phyloP scores from a whole-genome alignment of 2,329 filamentous ascomycete genomes.

The Phyllosticta citriasiana region DNA sequence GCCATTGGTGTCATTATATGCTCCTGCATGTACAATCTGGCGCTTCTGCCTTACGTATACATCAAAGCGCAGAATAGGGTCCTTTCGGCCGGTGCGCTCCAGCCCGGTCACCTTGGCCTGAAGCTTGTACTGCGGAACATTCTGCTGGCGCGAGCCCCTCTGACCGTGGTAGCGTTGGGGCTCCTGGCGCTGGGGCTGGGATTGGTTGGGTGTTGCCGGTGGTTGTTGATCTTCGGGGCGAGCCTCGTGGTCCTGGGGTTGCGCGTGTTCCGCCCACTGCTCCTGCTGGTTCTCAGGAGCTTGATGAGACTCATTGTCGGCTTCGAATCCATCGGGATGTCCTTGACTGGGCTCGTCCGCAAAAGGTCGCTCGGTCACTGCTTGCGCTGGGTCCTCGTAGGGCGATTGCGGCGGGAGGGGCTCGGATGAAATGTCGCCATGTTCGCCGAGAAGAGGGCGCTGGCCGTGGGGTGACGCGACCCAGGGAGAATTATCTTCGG shows the following conservation, averaged over 20 bases:
- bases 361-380: conserved; percentile 7
- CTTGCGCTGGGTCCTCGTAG: conserved; percentile 19
- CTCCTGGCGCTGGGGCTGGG: conserved; percentile 28
- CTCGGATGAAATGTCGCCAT: conserved; percentile 29
- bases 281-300: conserved; percentile 24
- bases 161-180: conserved; percentile 39
- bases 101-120: conserved; percentile 92
- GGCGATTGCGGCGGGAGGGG: conserved; percentile 32
- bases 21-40: neutral
- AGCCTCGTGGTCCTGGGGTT: conserved; percentile 24
- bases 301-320: conserved; percentile 28
- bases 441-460: conserved; percentile 37
- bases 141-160: conserved; percentile 31
- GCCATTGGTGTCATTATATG: conserved; percentile 7
- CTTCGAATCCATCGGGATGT: conserved; percentile 13
- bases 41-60: conserved; percentile 62
- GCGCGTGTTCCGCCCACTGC: conserved; percentile 26
- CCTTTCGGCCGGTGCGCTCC: conserved; percentile 89
- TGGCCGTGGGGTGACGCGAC: conserved; percentile 47
- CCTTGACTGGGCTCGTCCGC: conserved; percentile 6
- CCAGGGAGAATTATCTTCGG: conserved; percentile 55
- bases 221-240: conserved; percentile 23
- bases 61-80: conserved; percentile 89
- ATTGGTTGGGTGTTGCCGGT: conserved; percentile 25
- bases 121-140: conserved; percentile 66